Percentiles rank a stretch among this genome's conserved stretches.
Evolutionary conservation across 2,329 filamentous ascomycete species (phyloP).

Genomic region (Aureobasidium uvarum): DNA sequence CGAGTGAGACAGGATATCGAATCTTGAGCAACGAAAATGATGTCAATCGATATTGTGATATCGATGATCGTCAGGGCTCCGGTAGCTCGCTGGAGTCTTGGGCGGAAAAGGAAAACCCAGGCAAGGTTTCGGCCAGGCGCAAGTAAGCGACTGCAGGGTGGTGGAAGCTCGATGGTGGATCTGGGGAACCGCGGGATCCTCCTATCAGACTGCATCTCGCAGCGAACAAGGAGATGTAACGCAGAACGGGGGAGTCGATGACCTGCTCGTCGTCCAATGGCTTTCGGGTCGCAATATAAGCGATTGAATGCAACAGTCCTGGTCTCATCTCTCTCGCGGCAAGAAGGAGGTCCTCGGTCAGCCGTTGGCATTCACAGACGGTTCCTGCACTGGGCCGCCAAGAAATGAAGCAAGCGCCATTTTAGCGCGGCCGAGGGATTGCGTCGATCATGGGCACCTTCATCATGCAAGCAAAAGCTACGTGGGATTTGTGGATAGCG

Average conservation of each 20-base stretch:
- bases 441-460: slow-evolving; percentile 17
- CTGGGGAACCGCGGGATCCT: slow-evolving; percentile 17
- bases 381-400: slow-evolving; percentile 11
- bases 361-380: slow-evolving; percentile 3
- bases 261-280: background rate
- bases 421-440: slow-evolving; percentile 20
- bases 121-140: slow-evolving; percentile 6
- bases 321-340: slow-evolving; percentile 11
- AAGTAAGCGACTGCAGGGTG: slow-evolving; percentile 13
- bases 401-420: slow-evolving; percentile 1
- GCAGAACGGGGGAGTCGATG: background rate
- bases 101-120: background rate
- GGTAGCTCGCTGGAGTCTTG: background rate
- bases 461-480: slow-evolving; percentile 18
- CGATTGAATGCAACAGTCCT: slow-evolving; percentile 22
- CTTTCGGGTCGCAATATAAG: background rate
- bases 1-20: slow-evolving; percentile 12
- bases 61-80: slow-evolving; percentile 22
- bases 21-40: background rate
- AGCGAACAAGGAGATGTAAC: background rate
- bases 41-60: slow-evolving; percentile 19
- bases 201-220: background rate
- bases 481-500: slow-evolving; percentile 12
- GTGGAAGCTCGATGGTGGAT: background rate
- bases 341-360: background rate